Evolutionary conservation across 768 basidiomycete genomes (phyloP).

Genomic region (Lactarius quietus): DNA sequence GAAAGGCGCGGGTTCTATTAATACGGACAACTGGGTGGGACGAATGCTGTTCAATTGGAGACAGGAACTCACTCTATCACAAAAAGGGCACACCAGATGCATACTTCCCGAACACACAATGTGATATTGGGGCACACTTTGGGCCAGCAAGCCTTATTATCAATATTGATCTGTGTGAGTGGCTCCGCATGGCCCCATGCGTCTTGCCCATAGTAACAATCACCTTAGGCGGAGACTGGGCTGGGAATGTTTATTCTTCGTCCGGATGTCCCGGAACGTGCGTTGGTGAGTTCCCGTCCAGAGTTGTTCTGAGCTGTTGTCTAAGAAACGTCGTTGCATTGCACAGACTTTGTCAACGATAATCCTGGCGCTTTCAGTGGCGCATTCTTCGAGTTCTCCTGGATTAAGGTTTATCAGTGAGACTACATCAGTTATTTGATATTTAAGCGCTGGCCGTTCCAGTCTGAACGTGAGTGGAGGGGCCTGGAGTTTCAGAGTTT

Average conservation of each 20-base stretch:
- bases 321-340: background rate
- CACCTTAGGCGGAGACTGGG: constrained; percentile 27
- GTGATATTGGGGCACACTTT: constrained; percentile 35
- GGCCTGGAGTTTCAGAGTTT: too few relatives aligned
- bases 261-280: constrained; percentile 26
- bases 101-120: constrained; percentile 31
- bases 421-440: background rate
- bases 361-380: constrained; percentile 16
- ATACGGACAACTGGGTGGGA: constrained; percentile 27
- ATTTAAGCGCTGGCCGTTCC: background rate
- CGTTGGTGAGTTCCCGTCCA: constrained; percentile 15
- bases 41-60: background rate
- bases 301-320: background rate
- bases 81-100: constrained; percentile 28
- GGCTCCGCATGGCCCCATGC: background rate
- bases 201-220: background rate
- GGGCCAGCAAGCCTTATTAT: constrained; percentile 29
- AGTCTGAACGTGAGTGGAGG: background rate
- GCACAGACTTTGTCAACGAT: constrained; percentile 17
- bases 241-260: constrained; percentile 21
- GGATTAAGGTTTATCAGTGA: constrained; percentile 23
- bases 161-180: constrained; percentile 29
- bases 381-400: constrained; percentile 22
- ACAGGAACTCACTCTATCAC: background rate
- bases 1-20: constrained; percentile 25